These are phyloP conservation scores for Bonia amplexicaulis DNA, from an alignment of 176 grass and related monocot species.

Conservation along the genomic window DNA sequence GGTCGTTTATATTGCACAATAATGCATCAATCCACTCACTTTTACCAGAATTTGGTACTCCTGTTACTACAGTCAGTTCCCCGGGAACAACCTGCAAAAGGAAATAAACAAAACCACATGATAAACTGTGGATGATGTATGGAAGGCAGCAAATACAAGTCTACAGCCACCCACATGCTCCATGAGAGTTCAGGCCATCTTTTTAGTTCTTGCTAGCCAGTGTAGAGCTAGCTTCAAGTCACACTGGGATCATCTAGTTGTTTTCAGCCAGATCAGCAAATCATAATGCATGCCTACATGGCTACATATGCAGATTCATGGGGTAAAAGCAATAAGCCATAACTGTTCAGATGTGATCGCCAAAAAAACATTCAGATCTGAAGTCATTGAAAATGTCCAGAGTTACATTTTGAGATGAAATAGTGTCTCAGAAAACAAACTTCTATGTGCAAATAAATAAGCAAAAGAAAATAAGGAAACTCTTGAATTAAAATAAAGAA, in stretches of 20 bases:
- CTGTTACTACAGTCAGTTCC: conserved; percentile 88
- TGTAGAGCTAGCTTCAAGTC: background rate
- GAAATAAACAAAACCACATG: conserved; percentile 16
- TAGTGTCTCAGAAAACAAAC: background rate
- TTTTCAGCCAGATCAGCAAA: background rate
- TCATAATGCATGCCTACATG: background rate
- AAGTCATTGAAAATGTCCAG: background rate
- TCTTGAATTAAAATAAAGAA: conserved; percentile 10
- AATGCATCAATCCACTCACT: conserved; percentile 99
- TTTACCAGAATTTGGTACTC: conserved; percentile 97
- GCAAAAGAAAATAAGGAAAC: background rate
- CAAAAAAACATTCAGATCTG: background rate
- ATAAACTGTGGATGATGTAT: background rate
- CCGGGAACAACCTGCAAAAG: conserved; percentile 73
- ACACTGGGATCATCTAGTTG: background rate
- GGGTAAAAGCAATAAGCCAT: background rate
- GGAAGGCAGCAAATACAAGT: background rate
- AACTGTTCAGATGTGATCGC: background rate
- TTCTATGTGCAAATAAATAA: background rate
- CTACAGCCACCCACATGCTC: background rate
- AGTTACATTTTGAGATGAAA: background rate
- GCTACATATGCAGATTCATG: background rate
- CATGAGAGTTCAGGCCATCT: conserved; percentile 7
- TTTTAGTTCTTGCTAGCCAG: background rate
- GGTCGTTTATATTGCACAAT: conserved; percentile 78